Evolutionary conservation across 2,329 filamentous ascomycete species (phyloP).

Genomic region (Dothistroma septosporum): DNA sequence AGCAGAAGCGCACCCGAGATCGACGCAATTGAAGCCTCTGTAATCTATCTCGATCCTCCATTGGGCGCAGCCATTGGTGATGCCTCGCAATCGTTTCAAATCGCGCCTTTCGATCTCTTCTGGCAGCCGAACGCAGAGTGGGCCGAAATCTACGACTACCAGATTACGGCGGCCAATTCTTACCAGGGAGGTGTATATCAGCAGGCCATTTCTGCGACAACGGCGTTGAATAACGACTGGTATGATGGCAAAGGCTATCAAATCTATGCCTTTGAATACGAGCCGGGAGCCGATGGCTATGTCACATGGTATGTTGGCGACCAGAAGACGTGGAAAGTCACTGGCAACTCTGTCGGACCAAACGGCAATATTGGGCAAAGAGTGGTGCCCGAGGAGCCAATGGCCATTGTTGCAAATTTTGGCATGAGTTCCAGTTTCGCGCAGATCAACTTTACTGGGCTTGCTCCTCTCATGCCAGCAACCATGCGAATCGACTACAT

Average conservation of each 20-base stretch:
- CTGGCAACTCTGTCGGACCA: constrained; percentile 56
- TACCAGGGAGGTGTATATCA: constrained; percentile 62
- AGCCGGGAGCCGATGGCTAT: constrained; percentile 55
- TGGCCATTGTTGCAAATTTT: constrained; percentile 65
- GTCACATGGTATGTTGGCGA: constrained; percentile 67
- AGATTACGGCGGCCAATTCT: constrained; percentile 54
- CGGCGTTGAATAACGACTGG: constrained; percentile 62
- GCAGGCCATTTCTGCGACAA: constrained; percentile 59
- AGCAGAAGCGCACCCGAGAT: constrained; percentile 68
- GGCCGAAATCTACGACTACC: constrained; percentile 60
- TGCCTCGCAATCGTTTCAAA: constrained; percentile 62
- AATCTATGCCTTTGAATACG: constrained; percentile 61
- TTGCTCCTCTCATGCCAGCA: constrained; percentile 56
- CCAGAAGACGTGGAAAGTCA: constrained; percentile 61
- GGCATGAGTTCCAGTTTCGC: constrained; percentile 67
- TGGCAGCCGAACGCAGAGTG: constrained; percentile 60
- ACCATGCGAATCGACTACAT: constrained; percentile 66
- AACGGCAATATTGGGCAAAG: constrained; percentile 68
- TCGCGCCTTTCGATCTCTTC: constrained; percentile 67
- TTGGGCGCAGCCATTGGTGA: constrained; percentile 51
- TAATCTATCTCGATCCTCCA: constrained; percentile 49
- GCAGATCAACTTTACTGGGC: constrained; percentile 54
- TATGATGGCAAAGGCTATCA: constrained; percentile 63
- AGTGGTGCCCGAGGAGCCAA: constrained; percentile 62
- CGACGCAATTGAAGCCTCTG: constrained; percentile 67